Percentiles rank a stretch among this genome's conserved stretches.
Conservation (phyloP, 768 basidiomycete species). For the Omphalotus guepiniiformis region DNA sequence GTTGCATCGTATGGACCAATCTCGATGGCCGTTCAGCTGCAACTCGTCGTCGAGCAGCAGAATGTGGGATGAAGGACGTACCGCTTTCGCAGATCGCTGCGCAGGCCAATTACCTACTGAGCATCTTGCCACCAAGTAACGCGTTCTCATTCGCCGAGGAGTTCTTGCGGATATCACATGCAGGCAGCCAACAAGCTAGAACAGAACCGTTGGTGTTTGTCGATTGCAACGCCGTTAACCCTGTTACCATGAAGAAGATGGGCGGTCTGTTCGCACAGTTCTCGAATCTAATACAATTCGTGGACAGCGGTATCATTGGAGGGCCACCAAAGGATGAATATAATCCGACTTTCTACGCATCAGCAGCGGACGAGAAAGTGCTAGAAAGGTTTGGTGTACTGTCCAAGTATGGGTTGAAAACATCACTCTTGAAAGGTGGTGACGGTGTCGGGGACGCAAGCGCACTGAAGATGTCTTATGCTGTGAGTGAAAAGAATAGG, state of each 20-base stretch:
- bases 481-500: conserved; percentile 34
- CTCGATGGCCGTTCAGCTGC: conserved; percentile 49
- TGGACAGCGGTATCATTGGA: conserved; percentile 58
- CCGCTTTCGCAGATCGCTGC: conserved; percentile 29
- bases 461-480: conserved; percentile 62
- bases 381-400: conserved; percentile 35
- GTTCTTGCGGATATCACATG: conserved; percentile 26
- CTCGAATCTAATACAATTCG: conserved; percentile 33
- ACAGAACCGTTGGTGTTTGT: conserved; percentile 33
- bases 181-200: conserved; percentile 6
- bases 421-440: conserved; percentile 41
- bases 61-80: conserved; percentile 45
- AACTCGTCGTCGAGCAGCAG: conserved; percentile 43
- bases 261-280: conserved; percentile 34
- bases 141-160: conserved; percentile 41
- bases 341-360: conserved; percentile 54
- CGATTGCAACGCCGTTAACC: conserved; percentile 58
- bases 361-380: conserved; percentile 29
- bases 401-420: conserved; percentile 40
- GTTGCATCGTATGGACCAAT: conserved; percentile 51
- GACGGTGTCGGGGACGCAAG: conserved; percentile 54
- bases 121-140: conserved; percentile 56
- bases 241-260: conserved; percentile 44
- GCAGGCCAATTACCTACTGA: conserved; percentile 42
- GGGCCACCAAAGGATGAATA: conserved; percentile 45